Conservation (phyloP, 108 stramenopile genomes). For the Poteriospumella lacustris region DNA sequence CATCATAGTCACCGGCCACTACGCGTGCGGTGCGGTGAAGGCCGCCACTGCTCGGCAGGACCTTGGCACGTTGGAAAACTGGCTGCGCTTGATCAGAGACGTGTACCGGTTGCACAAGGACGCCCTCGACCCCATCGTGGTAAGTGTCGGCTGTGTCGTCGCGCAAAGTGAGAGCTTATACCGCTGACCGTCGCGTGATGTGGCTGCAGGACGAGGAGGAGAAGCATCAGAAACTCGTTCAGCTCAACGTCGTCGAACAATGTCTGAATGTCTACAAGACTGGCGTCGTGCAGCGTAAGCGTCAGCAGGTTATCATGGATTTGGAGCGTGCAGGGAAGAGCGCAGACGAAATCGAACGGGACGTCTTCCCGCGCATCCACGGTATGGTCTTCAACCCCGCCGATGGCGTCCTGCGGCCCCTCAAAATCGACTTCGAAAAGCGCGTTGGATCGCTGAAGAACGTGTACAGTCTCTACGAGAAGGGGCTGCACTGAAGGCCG, state of each 20-base stretch:
- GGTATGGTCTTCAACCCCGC: slow-evolving; percentile 56
- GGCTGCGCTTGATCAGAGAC: slow-evolving; percentile 58
- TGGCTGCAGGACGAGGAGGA: slow-evolving; percentile 1
- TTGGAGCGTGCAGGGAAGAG: background rate
- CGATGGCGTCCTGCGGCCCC: slow-evolving; percentile 38
- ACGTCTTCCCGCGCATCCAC: slow-evolving; percentile 47
- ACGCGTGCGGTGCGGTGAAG: slow-evolving; percentile 61
- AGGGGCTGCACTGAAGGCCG: no score
- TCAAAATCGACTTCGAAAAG: slow-evolving; percentile 42
- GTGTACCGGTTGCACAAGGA: slow-evolving; percentile 54
- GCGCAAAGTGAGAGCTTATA: no score
- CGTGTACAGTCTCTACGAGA: slow-evolving; percentile 35
- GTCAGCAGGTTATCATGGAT: background rate
- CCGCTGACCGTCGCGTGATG: background rate
- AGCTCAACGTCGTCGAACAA: slow-evolving; percentile 30
- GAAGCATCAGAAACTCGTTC: background rate
- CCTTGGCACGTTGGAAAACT: slow-evolving; percentile 42
- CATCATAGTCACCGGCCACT: slow-evolving; percentile 64
- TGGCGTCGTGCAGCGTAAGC: slow-evolving; percentile 53
- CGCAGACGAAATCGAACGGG: background rate
- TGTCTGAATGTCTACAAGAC: slow-evolving; percentile 27
- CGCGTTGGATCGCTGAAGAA: slow-evolving; percentile 24
- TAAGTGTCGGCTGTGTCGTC: no score
- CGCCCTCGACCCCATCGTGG: slow-evolving; percentile 53
- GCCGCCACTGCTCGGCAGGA: slow-evolving; percentile 33